Evolutionary conservation across 495 filamentous ascomycete species (phyloP).

Genomic region (Penicillium coffeae): DNA sequence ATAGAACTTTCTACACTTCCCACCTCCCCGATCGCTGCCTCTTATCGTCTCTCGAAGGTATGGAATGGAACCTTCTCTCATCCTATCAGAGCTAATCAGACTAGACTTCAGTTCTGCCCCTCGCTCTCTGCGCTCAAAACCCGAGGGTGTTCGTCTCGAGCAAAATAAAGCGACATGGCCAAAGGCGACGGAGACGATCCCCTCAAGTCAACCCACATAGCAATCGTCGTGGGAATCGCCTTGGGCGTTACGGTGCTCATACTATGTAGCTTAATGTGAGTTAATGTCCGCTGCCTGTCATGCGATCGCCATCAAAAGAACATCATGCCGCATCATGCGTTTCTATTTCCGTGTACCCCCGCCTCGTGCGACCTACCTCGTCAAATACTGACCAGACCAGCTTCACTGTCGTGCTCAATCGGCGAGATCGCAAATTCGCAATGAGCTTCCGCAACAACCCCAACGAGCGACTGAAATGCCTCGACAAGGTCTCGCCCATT

Average conservation of each 20-base stretch:
- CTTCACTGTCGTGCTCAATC: slow-evolving; percentile 36
- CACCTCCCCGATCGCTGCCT: too few species aligned
- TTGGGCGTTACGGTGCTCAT: slow-evolving; percentile 35
- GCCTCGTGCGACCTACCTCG: slow-evolving; percentile 2
- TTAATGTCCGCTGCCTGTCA: not conserved
- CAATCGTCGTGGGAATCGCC: slow-evolving; percentile 39
- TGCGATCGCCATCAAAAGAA: not conserved
- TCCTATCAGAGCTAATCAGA: too few species aligned
- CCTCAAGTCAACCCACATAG: slow-evolving; percentile 31
- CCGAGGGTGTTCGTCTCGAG: too few species aligned
- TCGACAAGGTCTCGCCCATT: slow-evolving; percentile 38
- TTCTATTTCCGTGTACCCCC: not conserved
- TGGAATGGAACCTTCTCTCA: too few species aligned
- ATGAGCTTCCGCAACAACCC: slow-evolving; percentile 25
- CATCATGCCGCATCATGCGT: not conserved
- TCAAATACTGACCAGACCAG: slow-evolving; percentile 13
- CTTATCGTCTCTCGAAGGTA: too few species aligned
- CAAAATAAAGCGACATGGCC: not conserved
- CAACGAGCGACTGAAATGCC: slow-evolving; percentile 32
- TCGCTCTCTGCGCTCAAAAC: too few species aligned
- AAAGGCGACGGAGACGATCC: not conserved
- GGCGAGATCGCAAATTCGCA: slow-evolving; percentile 26
- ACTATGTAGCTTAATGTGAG: slow-evolving; percentile 37
- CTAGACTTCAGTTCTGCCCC: too few species aligned
- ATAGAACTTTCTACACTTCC: too few species aligned